These are phyloP conservation scores for Fennellomyces sp. DNA, from an alignment of 371 early-diverging fungal species.

Conservation along the genomic window DNA sequence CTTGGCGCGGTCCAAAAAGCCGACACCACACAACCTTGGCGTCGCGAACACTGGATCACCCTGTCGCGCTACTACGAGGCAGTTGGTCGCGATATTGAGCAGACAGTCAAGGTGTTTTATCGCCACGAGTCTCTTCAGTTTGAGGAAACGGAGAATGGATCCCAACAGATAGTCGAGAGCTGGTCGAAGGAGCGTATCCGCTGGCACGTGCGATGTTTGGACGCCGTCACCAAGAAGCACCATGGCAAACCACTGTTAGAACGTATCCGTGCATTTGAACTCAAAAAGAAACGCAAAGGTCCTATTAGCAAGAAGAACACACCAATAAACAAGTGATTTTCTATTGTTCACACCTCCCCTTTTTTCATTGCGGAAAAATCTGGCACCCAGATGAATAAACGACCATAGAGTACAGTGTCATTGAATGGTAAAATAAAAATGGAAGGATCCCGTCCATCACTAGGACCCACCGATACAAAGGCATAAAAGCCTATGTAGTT, in stretches of 20 bases:
- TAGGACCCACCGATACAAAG: no score
- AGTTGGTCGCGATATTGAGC: not conserved
- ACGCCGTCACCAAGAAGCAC: not conserved
- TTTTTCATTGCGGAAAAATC: no score
- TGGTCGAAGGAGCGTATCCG: not conserved
- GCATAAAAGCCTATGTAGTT: no score
- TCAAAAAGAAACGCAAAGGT: not conserved
- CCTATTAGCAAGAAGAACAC: no score
- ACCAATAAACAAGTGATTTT: no score
- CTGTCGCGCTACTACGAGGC: conserved; percentile 6
- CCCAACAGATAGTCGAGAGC: not conserved
- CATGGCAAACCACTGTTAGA: not conserved
- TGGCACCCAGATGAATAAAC: no score
- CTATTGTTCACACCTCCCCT: no score
- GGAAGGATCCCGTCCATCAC: no score
- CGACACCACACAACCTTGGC: not conserved
- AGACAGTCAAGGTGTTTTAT: conserved; percentile 9
- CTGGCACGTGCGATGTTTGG: not conserved
- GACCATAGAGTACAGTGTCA: no score
- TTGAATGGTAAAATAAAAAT: no score
- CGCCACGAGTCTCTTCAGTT: conserved; percentile 3
- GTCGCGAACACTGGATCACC: not conserved
- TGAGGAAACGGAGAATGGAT: not conserved
- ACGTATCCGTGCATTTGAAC: not conserved
- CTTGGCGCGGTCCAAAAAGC: not conserved